A percentile compares a stretch with the other conserved stretches of the same genome.
phyloP scores from a whole-genome alignment of 805 yeast genomes.

The Middelhovenomyces tepae region DNA sequence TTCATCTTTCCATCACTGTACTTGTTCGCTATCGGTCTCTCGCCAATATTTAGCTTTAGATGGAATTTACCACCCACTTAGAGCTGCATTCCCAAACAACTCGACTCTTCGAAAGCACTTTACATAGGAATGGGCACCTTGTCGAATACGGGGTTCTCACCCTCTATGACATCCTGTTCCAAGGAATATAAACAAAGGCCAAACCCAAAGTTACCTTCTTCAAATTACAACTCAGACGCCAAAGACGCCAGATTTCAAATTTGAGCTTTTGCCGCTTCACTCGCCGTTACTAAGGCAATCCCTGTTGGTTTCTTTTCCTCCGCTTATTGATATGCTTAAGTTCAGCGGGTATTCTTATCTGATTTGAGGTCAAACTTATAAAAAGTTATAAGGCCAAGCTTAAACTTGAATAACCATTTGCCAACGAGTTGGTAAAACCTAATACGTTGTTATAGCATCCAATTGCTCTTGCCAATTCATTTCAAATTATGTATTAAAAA shows the following conservation, averaged over 20 bases:
- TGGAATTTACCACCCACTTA: conserved; percentile 34
- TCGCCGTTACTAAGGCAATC: conserved; percentile 39
- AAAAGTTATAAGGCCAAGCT: conserved; percentile 14
- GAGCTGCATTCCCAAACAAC: conserved; percentile 37
- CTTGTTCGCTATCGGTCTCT: conserved; percentile 41
- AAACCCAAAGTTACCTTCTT: conserved; percentile 28
- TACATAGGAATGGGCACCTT: conserved; percentile 26
- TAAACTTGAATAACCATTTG: conserved; percentile 1
- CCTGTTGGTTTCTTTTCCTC: conserved; percentile 40
- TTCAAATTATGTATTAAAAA: conserved; percentile 26
- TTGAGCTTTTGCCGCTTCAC: conserved; percentile 35
- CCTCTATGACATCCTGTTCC: conserved; percentile 37
- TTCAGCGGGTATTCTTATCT: conserved; percentile 36
- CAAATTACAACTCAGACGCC: conserved; percentile 35
- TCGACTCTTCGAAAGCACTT: conserved; percentile 30
- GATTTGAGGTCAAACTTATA: conserved; percentile 33
- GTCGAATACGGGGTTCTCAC: conserved; percentile 35
- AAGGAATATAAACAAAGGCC: conserved; percentile 32
- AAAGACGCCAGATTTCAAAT: conserved; percentile 35
- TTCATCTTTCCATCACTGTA: conserved; percentile 40
- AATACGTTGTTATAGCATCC: conserved; percentile 6
- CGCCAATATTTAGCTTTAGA: conserved; percentile 39
- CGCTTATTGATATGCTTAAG: conserved; percentile 39
- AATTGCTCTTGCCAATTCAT: conserved; percentile 23
- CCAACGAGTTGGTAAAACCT: conserved; percentile 10